Percentiles rank a stretch among this genome's conserved stretches.
Evolutionary conservation across 2,329 filamentous ascomycete species (phyloP).

Genomic region (Dothideomycetes sp.): DNA sequence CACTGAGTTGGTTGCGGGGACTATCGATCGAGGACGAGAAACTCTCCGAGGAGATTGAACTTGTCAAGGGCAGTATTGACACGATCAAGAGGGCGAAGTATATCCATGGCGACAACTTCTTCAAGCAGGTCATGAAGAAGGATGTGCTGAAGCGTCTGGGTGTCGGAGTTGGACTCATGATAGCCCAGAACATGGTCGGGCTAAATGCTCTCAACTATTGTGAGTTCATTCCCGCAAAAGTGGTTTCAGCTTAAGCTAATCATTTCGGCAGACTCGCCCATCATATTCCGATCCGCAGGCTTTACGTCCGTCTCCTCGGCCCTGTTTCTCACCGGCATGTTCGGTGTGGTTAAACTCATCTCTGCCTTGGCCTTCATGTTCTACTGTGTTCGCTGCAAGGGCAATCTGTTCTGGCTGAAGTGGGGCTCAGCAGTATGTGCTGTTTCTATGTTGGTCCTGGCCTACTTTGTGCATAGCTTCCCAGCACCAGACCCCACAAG

Average conservation of each 20-base stretch:
- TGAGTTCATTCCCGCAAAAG: constrained; percentile 1
- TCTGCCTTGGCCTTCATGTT: constrained; percentile 14
- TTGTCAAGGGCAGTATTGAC: not conserved
- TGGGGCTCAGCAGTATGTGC: constrained; percentile 8
- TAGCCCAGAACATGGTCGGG: constrained; percentile 11
- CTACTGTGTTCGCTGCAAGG: constrained; percentile 9
- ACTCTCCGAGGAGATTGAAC: constrained; percentile 1
- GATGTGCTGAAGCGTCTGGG: constrained; percentile 2
- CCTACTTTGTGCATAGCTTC: no score
- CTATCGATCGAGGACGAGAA: not conserved
- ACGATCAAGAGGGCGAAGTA: not conserved
- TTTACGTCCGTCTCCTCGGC: constrained; percentile 13
- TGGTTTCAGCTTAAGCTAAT: not conserved
- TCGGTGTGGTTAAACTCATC: constrained; percentile 15
- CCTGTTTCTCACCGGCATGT: constrained; percentile 16
- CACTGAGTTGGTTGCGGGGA: constrained; percentile 3
- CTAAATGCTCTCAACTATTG: constrained; percentile 14
- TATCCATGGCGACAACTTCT: not conserved
- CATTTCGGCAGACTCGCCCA: no score
- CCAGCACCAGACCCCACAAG: no score
- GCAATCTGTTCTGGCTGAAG: constrained; percentile 12
- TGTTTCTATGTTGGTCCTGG: constrained; percentile 10
- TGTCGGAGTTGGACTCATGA: constrained; percentile 12
- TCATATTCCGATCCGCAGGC: constrained; percentile 13
- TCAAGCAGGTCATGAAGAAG: constrained; percentile 1